Evolutionary conservation across 768 basidiomycete genomes (phyloP).

Genomic region (Pisolithus orientalis): DNA sequence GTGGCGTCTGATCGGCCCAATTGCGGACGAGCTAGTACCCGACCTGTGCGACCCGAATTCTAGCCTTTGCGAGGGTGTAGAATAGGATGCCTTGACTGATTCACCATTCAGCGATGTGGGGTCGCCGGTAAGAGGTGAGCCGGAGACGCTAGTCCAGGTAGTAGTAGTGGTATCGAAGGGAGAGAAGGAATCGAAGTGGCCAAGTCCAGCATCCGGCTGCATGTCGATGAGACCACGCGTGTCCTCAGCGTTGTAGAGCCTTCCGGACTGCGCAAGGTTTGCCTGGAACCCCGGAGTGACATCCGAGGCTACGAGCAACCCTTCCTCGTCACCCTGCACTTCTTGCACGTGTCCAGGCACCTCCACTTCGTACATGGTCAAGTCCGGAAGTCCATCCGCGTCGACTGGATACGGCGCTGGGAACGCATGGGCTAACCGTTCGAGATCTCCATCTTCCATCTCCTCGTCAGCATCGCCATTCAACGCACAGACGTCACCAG

Average conservation of each 20-base stretch:
- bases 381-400: slow-evolving; percentile 32
- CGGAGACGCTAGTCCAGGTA: slow-evolving; percentile 18
- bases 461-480: slow-evolving; percentile 30
- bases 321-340: slow-evolving; percentile 53
- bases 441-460: slow-evolving; percentile 27
- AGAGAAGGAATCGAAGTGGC: slow-evolving; percentile 16
- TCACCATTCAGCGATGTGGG: slow-evolving; percentile 33
- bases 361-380: slow-evolving; percentile 57
- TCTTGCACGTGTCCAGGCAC: slow-evolving; percentile 50
- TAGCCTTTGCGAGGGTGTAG: slow-evolving; percentile 65
- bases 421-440: slow-evolving; percentile 12
- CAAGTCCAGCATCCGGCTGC: slow-evolving; percentile 13
- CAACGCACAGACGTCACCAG: slow-evolving; percentile 21
- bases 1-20: slow-evolving; percentile 64
- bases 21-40: slow-evolving; percentile 23
- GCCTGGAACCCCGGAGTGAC: slow-evolving; percentile 13
- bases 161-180: slow-evolving; percentile 19
- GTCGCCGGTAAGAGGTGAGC: slow-evolving; percentile 9
- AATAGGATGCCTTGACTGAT: slow-evolving; percentile 38
- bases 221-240: slow-evolving; percentile 11
- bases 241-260: slow-evolving; percentile 19
- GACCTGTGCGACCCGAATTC: slow-evolving; percentile 43
- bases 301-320: slow-evolving; percentile 34
- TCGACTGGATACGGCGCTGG: slow-evolving; percentile 23
- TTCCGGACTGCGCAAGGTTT: slow-evolving; percentile 16